A percentile compares a stretch with the other conserved stretches of the same genome.
phyloP scores from a whole-genome alignment of 1,284 basidiomycete genomes.

The Macrocystidia cucumis region DNA sequence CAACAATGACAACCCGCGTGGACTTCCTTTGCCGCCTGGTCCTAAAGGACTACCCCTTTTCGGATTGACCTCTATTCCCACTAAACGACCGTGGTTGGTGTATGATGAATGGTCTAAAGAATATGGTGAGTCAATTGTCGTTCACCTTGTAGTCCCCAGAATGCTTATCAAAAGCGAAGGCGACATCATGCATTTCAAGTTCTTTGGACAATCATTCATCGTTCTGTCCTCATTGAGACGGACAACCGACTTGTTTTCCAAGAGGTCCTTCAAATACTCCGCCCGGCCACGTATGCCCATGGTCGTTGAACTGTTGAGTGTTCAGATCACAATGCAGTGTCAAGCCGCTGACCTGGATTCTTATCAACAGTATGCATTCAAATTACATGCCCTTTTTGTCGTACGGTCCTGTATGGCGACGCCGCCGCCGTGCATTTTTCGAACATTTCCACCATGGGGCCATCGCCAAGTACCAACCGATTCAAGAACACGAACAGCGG shows the following conservation, averaged over 20 bases:
- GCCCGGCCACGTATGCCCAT: conserved; percentile 22
- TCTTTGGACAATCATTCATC: conserved; percentile 24
- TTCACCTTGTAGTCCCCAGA: too few relatives aligned
- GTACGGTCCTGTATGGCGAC: conserved; percentile 12
- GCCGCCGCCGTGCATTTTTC: conserved; percentile 12
- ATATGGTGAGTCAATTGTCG: neutral
- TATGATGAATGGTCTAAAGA: conserved; percentile 7
- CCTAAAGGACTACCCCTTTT: neutral
- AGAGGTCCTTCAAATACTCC: conserved; percentile 30
- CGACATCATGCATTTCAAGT: conserved; percentile 26
- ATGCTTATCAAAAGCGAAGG: conserved; percentile 1
- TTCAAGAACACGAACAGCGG: conserved; percentile 6
- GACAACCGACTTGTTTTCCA: conserved; percentile 31
- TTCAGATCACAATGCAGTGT: neutral
- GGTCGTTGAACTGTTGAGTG: conserved; percentile 20
- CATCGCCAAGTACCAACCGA: conserved; percentile 4
- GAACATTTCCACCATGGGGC: conserved; percentile 9
- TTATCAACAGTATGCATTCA: too few relatives aligned
- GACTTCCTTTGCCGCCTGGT: conserved; percentile 1
- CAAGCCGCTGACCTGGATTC: too few relatives aligned
- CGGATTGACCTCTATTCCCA: too few relatives aligned
- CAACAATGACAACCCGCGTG: neutral
- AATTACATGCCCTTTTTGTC: conserved; percentile 3
- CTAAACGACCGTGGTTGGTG: conserved; percentile 7
- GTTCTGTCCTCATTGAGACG: conserved; percentile 26